phyloP scores from a whole-genome alignment of 139 green algal genomes.

The Auxenochlorella pyrenoidosa region DNA sequence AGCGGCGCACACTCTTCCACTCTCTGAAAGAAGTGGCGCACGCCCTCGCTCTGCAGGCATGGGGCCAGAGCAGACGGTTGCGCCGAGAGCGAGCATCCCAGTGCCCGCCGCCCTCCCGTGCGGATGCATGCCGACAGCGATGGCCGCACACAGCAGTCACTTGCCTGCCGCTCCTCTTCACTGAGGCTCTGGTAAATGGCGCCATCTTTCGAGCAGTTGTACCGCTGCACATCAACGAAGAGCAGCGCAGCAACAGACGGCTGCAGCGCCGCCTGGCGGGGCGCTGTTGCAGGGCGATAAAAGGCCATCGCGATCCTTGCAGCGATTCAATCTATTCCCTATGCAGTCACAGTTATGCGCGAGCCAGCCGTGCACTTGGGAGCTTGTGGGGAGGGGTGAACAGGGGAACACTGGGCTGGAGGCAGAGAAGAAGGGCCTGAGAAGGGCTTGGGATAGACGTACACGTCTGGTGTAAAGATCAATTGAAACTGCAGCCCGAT shows the following conservation, averaged over 20 bases:
- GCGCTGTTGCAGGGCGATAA: constrained; percentile 35
- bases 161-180: constrained; percentile 16
- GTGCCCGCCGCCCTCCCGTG: neutral
- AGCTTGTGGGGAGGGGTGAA: no score
- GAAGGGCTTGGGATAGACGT: no score
- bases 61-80: neutral
- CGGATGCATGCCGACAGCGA: neutral
- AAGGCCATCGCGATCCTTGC: constrained; percentile 28
- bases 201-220: constrained; percentile 64
- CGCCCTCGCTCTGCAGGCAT: neutral
- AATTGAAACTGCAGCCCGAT: no score
- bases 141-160: neutral
- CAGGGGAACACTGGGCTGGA: no score
- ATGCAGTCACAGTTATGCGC: no score
- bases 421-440: no score
- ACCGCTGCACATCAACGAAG: constrained; percentile 74
- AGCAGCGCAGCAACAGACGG: constrained; percentile 35
- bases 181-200: constrained; percentile 50
- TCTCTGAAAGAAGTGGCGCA: constrained; percentile 43
- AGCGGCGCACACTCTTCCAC: constrained; percentile 34
- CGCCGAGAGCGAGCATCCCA: neutral
- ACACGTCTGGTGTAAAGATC: no score
- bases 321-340: neutral
- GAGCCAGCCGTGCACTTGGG: no score
- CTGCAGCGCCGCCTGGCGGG: constrained; percentile 38